A percentile compares a stretch with the other conserved stretches of the same genome.
Evolutionary conservation across 2,329 filamentous ascomycete genomes (phyloP).

Genomic region (Fusarium napiforme): DNA sequence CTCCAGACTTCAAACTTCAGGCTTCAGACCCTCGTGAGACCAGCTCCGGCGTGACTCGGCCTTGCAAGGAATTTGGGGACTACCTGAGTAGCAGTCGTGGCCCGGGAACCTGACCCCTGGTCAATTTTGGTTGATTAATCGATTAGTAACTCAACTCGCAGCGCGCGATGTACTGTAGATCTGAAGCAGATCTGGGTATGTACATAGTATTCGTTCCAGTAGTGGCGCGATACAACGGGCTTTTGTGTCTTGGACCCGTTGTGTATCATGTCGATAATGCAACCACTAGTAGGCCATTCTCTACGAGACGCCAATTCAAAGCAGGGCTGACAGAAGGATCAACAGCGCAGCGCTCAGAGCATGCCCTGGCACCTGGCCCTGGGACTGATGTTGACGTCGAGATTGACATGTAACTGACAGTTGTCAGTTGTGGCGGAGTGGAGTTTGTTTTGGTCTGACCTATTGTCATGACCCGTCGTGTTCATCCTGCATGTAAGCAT

Average conservation of each 20-base stretch:
- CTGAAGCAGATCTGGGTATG: constrained; percentile 25
- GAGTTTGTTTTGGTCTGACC: constrained; percentile 13
- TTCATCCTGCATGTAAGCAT: not conserved
- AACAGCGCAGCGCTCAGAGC: not conserved
- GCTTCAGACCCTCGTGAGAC: constrained; percentile 25
- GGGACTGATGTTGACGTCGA: constrained; percentile 1
- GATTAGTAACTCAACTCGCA: constrained; percentile 7
- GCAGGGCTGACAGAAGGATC: constrained; percentile 5
- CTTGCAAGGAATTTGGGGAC: constrained; percentile 6
- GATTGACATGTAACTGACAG: constrained; percentile 19
- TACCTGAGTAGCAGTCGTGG: constrained; percentile 15
- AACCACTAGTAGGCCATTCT: constrained; percentile 3
- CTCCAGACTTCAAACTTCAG: constrained; percentile 19
- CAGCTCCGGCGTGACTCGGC: constrained; percentile 33
- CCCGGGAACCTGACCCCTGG: not conserved
- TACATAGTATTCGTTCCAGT: not conserved
- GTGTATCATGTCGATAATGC: constrained; percentile 29
- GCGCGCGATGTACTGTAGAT: constrained; percentile 12
- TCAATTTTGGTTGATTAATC: constrained; percentile 2
- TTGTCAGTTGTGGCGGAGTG: constrained; percentile 41
- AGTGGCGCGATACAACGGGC: constrained; percentile 29
- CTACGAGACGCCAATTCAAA: constrained; percentile 5
- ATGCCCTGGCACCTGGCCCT: not conserved
- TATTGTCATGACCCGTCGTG: constrained; percentile 15
- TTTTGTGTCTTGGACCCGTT: constrained; percentile 20